These are phyloP conservation scores for Phlyctochytrium bullatum DNA, from an alignment of 192 early-diverging fungal genomes.

Conservation along the genomic window DNA sequence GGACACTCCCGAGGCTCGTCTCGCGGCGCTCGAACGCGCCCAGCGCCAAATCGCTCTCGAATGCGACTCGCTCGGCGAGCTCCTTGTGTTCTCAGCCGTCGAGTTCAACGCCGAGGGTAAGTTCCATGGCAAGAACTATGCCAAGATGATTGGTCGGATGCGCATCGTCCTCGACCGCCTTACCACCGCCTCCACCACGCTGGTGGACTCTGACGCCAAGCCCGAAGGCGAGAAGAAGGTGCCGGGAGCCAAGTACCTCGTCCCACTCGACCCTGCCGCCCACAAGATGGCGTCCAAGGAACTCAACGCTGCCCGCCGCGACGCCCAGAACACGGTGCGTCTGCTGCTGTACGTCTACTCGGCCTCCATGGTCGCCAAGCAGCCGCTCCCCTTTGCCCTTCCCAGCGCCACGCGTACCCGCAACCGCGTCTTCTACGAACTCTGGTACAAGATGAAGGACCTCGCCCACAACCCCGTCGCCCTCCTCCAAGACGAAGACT, in stretches of 20 bases:
- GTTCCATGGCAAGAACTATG: not conserved
- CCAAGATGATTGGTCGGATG: not conserved
- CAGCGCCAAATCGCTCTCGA: not conserved
- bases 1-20: not conserved
- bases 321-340: not conserved
- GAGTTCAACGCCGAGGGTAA: not conserved
- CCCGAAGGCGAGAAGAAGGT: not conserved
- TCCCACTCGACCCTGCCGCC: not conserved
- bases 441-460: not conserved
- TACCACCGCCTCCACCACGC: not conserved
- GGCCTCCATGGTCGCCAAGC: not conserved
- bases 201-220: not conserved
- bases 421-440: not conserved
- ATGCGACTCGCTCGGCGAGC: not conserved
- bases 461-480: not conserved
- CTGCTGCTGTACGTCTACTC: constrained; percentile 1
- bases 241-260: not conserved
- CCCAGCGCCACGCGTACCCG: constrained; percentile 1
- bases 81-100: constrained; percentile 1
- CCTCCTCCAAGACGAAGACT: too few relatives aligned
- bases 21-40: not conserved
- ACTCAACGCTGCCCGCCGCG: not conserved
- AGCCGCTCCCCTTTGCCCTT: not conserved
- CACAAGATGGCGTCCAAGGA: not conserved
- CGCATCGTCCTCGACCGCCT: not conserved